Base-by-base conservation (phyloP, 2,329 filamentous ascomycete species). In the Teratosphaeria pseudoeucalypti region DNA sequence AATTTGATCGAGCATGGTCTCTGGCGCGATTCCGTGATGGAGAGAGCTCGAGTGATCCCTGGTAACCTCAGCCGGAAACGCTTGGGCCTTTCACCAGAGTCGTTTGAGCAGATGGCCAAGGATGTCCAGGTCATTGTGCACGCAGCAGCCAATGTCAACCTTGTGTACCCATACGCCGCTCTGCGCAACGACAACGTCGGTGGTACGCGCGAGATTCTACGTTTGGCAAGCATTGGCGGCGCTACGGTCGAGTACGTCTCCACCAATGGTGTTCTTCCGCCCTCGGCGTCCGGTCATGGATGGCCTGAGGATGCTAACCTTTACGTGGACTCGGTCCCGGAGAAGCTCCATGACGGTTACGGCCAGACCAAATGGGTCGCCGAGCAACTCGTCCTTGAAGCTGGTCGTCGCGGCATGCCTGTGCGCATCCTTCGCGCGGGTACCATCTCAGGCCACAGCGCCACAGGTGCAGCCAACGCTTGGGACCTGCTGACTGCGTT, bases 311-410 rank as follows among this genome's bases (percentile, higher is more conserved):
- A 85, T 62, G 77, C 83, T 10, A 85, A 86, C 75, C 77, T 92
- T 16, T 78, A 81, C 34, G 80, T 89, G 4, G 82, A 87, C 12
- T 82, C 86, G 54, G 88, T 91, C 1, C 85, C 87, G 0, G 81
- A 78, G 52, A 87, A 87, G 70, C 76, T 91, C 5, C 74, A 81
- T 1, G 87, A 90, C 67, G 88, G 88, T 1, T 91, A 91, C 63
- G 87, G 87, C 0, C 88, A 90, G 72, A 89, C 87, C 0, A 91
- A 91, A 70, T 91, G 88, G 88, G 88, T 89, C 34, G 87, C 88
- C 2, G 88, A 91, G 70, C 84, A 87, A 70, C 83, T 91, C 2
- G 85, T 89, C 9, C 78, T 83, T 11, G 86, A 90, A 68, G 87
- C 88, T 10, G 81, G 81, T 29, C 80, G 81, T 29, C 82, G 87